Evolutionary conservation across 1,139 yeast species (phyloP), one percentile per base, ranked within the genome.

Genomic region (Debaryomycetaceae sp.): DNA sequence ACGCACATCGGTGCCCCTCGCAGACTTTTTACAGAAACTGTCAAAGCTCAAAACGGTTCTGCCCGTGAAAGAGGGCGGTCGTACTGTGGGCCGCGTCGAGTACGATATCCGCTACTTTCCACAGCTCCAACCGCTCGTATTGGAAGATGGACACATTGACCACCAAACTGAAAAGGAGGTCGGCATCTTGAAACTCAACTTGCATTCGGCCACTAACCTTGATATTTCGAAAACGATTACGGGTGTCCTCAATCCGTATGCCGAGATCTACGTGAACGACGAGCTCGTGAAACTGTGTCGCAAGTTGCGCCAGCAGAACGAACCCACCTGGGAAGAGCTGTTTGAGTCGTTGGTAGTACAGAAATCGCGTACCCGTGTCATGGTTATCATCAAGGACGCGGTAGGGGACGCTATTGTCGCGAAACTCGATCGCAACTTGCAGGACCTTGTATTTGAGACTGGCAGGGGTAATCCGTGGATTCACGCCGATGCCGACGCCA

Each of bases 211-310:
- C 27, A 71, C 71, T 38, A 72, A 76, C 33, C 66, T 90, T 47
- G 92, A 82, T 45, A 57, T 68, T 23, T 58, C 76, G 4, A 52
- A 63, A 29, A 73, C 92, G 1, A 60, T 77, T 35, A 64, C 79
- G 37, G 95, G 94, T 27, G 66, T 65, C 31, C 57, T 80, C 47
- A 76, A 78, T 43, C 82, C 90, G 16, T 75, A 68, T 47, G 85
- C 85, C 8, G 82, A 77, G 41, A 53, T 80, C 15, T 73, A 54
- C 41, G 51, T 77, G 31, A 73, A 77, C 45, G 68, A 65, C 26
- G 66, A 73, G 37, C 54, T 71, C 32, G 62, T 66, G 11, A 68
- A 68, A 42, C 54, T 55, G 4, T 70, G 75, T 36, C 74, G 90
- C 61, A 66, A 66, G 23, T 59, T 78, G 45, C 74, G 73, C 45